Percentiles rank a stretch among this genome's conserved stretches.
Evolutionary conservation across 345 rosid genomes (phyloP).

Genomic region (Salix suchowensis): DNA sequence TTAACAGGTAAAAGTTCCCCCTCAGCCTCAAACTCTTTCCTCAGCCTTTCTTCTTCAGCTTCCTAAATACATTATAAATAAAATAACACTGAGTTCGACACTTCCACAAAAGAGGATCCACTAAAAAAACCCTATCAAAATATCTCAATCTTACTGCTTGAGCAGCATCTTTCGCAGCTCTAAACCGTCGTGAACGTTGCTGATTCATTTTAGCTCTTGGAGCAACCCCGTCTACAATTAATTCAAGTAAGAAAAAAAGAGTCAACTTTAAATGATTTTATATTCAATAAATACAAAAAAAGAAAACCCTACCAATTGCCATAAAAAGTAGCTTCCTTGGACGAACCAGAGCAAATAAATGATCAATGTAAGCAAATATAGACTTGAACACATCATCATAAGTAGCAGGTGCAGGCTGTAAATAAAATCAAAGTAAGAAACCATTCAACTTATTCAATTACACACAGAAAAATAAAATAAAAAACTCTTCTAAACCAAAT

Average conservation of each 20-base stretch:
- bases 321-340: conserved; percentile 92
- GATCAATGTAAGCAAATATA: conserved; percentile 88
- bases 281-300: not conserved
- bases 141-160: conserved; percentile 58
- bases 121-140: conserved; percentile 2
- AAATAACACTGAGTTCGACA: conserved; percentile 1
- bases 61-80: conserved; percentile 37
- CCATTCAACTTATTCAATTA: not conserved
- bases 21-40: conserved; percentile 70
- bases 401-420: conserved; percentile 90
- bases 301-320: conserved; percentile 70
- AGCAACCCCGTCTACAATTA: conserved; percentile 84
- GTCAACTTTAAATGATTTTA: not conserved
- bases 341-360: conserved; percentile 78
- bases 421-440: conserved; percentile 8
- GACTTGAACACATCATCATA: conserved; percentile 85
- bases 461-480: not conserved
- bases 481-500: not conserved
- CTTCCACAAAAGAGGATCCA: not conserved
- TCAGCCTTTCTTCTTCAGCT: conserved; percentile 90
- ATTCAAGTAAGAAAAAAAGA: not conserved
- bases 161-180: conserved; percentile 97
- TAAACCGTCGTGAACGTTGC: conserved; percentile 88
- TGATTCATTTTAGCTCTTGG: conserved; percentile 99
- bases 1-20: conserved; percentile 51